Conservation (phyloP, 1,284 basidiomycete genomes). For the Sporisorium exsertum region DNA sequence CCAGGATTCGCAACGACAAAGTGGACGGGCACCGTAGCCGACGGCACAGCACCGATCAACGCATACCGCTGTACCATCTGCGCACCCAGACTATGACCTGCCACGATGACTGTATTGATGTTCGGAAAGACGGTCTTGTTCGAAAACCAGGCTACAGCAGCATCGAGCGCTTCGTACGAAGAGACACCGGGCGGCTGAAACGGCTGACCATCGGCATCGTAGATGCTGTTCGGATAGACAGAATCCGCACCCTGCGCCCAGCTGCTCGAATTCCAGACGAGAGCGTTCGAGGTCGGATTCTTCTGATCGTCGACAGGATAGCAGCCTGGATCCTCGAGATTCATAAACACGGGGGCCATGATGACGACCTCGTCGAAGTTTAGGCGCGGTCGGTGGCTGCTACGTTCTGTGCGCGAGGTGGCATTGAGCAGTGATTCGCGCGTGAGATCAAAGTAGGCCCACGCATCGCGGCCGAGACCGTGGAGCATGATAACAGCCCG, state of each 20-base stretch:
- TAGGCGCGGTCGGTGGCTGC: slow-evolving; percentile 21
- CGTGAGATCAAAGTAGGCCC: slow-evolving; percentile 52
- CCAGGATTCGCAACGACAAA: slow-evolving; percentile 60
- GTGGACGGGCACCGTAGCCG: slow-evolving; percentile 45
- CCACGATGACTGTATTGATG: slow-evolving; percentile 54
- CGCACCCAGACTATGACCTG: slow-evolving; percentile 49
- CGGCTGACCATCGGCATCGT: slow-evolving; percentile 13
- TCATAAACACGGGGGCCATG: slow-evolving; percentile 56
- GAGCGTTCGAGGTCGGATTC: slow-evolving; percentile 30
- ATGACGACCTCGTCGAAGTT: slow-evolving; percentile 50
- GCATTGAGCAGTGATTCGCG: slow-evolving; percentile 48
- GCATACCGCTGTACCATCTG: slow-evolving; percentile 58
- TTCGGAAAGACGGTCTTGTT: slow-evolving; percentile 47
- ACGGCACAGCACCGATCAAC: slow-evolving; percentile 47
- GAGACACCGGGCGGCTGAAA: slow-evolving; percentile 37
- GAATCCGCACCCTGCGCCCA: slow-evolving; percentile 55
- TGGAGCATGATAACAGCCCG: slow-evolving; percentile 53
- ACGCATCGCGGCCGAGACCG: slow-evolving; percentile 55
- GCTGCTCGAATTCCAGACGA: slow-evolving; percentile 36
- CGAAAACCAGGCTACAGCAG: slow-evolving; percentile 35
- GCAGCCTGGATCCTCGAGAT: slow-evolving; percentile 43
- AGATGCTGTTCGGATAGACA: slow-evolving; percentile 28
- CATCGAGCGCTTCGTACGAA: slow-evolving; percentile 52
- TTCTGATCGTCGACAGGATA: slow-evolving; percentile 36
- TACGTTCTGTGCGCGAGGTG: slow-evolving; percentile 31